These are phyloP conservation scores for Dipodascus albidus DNA, from an alignment of 805 yeast species.

Conservation along the genomic window DNA sequence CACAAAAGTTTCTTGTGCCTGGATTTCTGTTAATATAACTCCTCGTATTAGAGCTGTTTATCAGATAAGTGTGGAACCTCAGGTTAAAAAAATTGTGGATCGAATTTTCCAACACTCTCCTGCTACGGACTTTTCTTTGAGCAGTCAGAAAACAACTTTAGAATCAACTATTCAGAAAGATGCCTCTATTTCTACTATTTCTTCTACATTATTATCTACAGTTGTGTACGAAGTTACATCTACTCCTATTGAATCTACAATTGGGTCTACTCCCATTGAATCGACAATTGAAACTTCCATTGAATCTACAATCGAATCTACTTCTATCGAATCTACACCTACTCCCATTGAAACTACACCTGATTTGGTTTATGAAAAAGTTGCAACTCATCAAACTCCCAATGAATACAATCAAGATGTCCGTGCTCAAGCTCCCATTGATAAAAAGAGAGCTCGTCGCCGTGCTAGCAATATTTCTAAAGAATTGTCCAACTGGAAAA, in stretches of 20 bases:
- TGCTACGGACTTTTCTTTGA: background rate
- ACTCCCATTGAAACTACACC: background rate
- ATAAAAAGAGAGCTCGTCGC: background rate
- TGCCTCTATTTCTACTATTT: background rate
- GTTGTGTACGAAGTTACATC: conserved; percentile 1
- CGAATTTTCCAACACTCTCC: conserved; percentile 10
- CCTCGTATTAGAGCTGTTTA: conserved; percentile 14
- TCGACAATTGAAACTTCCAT: background rate
- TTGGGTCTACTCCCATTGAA: background rate
- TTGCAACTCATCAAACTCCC: background rate
- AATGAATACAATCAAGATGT: background rate
- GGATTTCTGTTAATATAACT: conserved; percentile 8
- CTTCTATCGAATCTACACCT: background rate
- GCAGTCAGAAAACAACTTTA: background rate
- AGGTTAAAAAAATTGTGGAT: conserved; percentile 15
- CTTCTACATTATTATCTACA: background rate
- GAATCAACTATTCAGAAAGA: background rate
- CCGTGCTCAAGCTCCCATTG: background rate
- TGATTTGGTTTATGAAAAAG: background rate
- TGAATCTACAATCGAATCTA: background rate
- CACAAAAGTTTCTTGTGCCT: background rate
- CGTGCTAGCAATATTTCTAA: background rate
- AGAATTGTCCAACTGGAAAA: conserved; percentile 12
- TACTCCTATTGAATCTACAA: background rate
- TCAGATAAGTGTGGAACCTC: conserved; percentile 17